These are phyloP conservation scores for Eucalyptus sp. DNA, from an alignment of 345 rosid genomes.

Conservation along the genomic window DNA sequence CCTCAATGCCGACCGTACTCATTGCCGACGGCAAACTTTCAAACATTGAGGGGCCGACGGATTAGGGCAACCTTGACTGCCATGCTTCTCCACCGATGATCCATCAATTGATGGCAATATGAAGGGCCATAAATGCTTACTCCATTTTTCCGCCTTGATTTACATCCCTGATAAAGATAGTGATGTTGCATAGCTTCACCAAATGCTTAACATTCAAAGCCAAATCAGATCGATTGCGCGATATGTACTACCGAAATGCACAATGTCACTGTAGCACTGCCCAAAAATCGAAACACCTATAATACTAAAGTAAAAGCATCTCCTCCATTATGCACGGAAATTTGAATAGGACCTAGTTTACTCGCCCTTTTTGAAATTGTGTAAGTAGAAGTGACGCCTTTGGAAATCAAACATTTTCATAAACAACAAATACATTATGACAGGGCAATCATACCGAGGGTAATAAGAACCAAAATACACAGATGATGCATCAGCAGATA, in stretches of 20 bases:
- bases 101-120: neutral
- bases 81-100: neutral
- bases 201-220: neutral
- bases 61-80: neutral
- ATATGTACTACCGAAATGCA: neutral
- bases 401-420: neutral
- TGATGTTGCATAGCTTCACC: neutral
- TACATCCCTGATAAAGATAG: neutral
- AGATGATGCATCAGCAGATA: neutral
- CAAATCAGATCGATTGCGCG: neutral
- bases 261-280: neutral
- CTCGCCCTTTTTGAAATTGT: neutral
- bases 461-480: neutral
- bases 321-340: neutral
- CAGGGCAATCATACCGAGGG: neutral
- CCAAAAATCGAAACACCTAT: neutral
- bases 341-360: neutral
- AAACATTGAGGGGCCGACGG: neutral
- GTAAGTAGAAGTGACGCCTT: neutral
- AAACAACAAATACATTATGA: neutral
- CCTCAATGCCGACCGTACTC: neutral
- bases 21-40: neutral
- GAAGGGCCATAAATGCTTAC: neutral
- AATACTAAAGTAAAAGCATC: neutral
- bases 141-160: neutral